Conservation (phyloP, 805 yeast genomes). For the Blastobotrys parvus region DNA sequence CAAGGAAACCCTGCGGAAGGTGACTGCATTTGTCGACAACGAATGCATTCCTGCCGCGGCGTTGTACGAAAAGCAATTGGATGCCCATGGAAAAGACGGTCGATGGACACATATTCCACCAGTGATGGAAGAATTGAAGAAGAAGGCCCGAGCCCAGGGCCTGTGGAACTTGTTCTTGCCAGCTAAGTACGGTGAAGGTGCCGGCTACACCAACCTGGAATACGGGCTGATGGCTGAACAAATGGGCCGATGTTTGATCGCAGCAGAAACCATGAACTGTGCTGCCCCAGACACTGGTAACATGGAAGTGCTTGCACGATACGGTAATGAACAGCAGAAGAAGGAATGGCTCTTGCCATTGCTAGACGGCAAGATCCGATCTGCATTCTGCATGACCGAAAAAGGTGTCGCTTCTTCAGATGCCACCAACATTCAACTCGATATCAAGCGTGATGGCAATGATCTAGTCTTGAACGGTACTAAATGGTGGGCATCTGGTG, state of each 20-base stretch:
- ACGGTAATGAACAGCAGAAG: constrained; percentile 36
- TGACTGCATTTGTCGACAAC: constrained; percentile 45
- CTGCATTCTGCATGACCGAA: constrained; percentile 61
- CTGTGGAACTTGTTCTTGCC: constrained; percentile 56
- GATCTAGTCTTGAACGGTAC: constrained; percentile 46
- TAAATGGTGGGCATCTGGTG: constrained; percentile 67
- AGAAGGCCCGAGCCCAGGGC: constrained; percentile 43
- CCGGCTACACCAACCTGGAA: constrained; percentile 53
- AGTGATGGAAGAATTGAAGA: constrained; percentile 43
- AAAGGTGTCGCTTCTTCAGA: constrained; percentile 53
- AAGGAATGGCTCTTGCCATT: constrained; percentile 44
- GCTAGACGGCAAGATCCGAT: constrained; percentile 45
- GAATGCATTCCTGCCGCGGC: constrained; percentile 51
- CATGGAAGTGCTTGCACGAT: constrained; percentile 38
- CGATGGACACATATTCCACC: constrained; percentile 44
- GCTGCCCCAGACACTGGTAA: constrained; percentile 62
- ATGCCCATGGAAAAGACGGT: constrained; percentile 28
- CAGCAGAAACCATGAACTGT: constrained; percentile 53
- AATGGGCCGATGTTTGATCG: constrained; percentile 46
- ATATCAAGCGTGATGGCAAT: constrained; percentile 38
- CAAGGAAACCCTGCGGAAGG: constrained; percentile 27
- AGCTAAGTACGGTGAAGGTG: constrained; percentile 40
- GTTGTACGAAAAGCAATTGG: constrained; percentile 35
- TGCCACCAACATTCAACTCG: constrained; percentile 47
- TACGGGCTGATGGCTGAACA: constrained; percentile 59